A percentile compares a stretch with the other conserved stretches of the same genome.
Evolutionary conservation across 768 basidiomycete genomes (phyloP).

Genomic region (Psilocybe subaeruginosa): DNA sequence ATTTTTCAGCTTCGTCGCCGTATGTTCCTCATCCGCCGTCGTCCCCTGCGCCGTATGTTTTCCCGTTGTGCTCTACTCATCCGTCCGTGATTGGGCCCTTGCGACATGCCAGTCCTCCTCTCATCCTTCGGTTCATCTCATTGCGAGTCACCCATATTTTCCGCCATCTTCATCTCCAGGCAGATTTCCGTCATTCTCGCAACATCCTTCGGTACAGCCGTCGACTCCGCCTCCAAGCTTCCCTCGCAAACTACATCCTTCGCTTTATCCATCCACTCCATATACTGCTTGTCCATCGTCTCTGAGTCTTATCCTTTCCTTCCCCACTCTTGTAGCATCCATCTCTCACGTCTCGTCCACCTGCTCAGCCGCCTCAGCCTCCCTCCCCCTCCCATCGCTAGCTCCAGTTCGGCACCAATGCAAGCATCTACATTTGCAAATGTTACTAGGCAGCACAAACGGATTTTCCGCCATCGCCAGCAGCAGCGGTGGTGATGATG

Average conservation of each 20-base stretch:
- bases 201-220: neutral
- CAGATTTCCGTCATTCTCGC: neutral
- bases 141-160: neutral
- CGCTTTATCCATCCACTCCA: neutral
- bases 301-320: neutral
- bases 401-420: neutral
- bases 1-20: neutral
- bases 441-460: no score
- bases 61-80: neutral
- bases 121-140: neutral
- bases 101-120: neutral
- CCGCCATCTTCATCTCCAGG: neutral
- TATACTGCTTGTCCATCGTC: neutral
- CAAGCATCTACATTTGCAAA: neutral
- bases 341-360: neutral
- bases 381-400: neutral
- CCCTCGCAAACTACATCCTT: neutral
- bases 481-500: no score
- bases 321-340: neutral
- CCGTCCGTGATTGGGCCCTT: neutral
- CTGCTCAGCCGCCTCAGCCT: neutral
- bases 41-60: neutral
- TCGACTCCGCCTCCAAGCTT: neutral
- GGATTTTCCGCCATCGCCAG: neutral
- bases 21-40: neutral